A percentile compares a stretch with the other conserved stretches of the same genome.
phyloP scores from a whole-genome alignment of 805 yeast species.

The Hanseniaspora guilliermondii region DNA sequence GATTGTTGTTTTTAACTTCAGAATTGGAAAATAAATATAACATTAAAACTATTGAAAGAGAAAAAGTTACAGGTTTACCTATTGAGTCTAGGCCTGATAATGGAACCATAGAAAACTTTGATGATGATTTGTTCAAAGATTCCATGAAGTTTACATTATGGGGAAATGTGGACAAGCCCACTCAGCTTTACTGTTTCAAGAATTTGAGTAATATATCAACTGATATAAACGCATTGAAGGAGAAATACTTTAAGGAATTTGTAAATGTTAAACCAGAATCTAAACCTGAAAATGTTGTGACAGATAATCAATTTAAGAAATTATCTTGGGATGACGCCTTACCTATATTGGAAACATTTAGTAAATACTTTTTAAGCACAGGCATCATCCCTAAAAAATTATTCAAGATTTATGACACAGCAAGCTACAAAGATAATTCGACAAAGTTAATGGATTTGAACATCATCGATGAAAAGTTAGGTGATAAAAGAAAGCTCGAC shows the following conservation, averaged over 20 bases:
- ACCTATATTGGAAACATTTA: not conserved
- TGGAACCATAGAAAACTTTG: slow-evolving; percentile 7
- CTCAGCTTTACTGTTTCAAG: not conserved
- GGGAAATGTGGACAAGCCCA: not conserved
- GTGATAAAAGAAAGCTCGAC: not conserved
- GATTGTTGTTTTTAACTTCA: slow-evolving; percentile 24
- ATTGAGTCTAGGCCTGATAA: not conserved
- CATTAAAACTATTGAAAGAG: not conserved
- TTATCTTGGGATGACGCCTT: slow-evolving; percentile 1
- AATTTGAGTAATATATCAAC: not conserved
- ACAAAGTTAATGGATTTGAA: not conserved
- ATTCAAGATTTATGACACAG: slow-evolving; percentile 3
- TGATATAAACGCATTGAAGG: not conserved
- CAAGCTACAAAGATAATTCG: not conserved
- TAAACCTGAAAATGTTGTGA: not conserved
- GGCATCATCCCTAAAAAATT: slow-evolving; percentile 3
- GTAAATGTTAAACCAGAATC: not conserved
- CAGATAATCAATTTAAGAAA: not conserved
- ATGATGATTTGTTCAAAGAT: slow-evolving; percentile 2
- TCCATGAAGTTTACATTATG: slow-evolving; percentile 2
- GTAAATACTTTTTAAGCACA: not conserved
- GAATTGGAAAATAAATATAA: slow-evolving; percentile 21
- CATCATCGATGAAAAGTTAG: not conserved
- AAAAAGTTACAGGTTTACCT: slow-evolving; percentile 16
- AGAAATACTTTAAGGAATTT: not conserved